These are phyloP conservation scores for Pestalotiopsis sp. DNA, from an alignment of 2,329 filamentous ascomycete genomes.

Conservation along the genomic window DNA sequence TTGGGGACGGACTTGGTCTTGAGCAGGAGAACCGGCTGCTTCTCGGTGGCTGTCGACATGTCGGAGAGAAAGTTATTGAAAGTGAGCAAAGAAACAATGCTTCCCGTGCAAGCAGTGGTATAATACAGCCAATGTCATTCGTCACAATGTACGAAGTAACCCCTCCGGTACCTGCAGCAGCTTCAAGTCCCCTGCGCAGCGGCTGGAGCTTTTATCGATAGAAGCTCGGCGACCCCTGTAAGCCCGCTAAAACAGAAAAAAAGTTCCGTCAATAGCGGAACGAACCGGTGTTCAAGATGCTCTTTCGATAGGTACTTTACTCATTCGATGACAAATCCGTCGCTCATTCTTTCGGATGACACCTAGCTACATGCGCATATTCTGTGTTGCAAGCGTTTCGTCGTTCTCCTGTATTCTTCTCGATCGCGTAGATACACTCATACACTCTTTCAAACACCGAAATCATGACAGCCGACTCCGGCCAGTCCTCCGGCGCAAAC, in stretches of 20 bases:
- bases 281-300: neutral
- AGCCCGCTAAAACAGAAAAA: neutral
- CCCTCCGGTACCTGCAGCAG: conserved; percentile 11
- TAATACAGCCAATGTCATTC: neutral
- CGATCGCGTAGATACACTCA: neutral
- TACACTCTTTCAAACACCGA: conserved; percentile 3
- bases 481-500: conserved; percentile 26
- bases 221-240: neutral
- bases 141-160: neutral
- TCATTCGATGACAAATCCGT: conserved; percentile 26
- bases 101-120: neutral
- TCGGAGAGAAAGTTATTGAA: too few species aligned
- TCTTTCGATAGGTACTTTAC: too few species aligned
- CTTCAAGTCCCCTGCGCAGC: neutral
- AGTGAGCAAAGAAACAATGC: neutral
- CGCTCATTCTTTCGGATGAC: neutral
- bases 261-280: neutral
- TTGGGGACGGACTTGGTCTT: conserved; percentile 75
- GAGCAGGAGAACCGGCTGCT: conserved; percentile 67
- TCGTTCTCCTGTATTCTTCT: neutral
- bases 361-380: neutral
- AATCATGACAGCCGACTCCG: conserved; percentile 41
- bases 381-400: neutral
- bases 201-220: conserved; percentile 32
- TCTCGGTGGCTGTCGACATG: conserved; percentile 17